Evolutionary conservation across 2,329 filamentous ascomycete genomes (phyloP), one percentile per base, ranked within the genome.

Genomic region (Emergomyces orientalis): DNA sequence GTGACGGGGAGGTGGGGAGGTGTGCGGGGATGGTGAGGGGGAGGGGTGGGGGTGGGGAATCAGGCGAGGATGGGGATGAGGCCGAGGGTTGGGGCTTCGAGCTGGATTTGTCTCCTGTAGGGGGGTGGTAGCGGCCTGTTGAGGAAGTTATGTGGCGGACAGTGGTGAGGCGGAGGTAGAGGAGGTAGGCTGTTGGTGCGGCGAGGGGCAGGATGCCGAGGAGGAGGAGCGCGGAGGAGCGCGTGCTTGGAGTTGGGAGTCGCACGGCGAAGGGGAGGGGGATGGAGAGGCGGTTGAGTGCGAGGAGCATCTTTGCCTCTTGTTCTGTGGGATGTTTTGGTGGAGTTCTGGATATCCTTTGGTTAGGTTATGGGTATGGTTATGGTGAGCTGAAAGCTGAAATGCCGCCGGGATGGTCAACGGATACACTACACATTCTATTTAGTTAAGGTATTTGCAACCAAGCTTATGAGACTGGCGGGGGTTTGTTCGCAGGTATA

Each of bases 161-260:
- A 3, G 39, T 57, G 63, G 58, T 64, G 62, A 63, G 62, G 55
- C 60, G 63, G 63, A 27, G 63, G 60, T 63, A 67, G 64, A 63
- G 66, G 55, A 41, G 37, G 43, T 63, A 65, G 66, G 61, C 63
- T 67, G 66, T 67, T 67, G 61, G 65, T 65, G 64, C 67, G 66
- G 65, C 67, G 67, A 60, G 43, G 27, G 51, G 63, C 59, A 62
- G 57, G 67, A 67, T 66, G 60, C 49, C 27, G 49, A 52, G 3
- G 25, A 52, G 13, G 49, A 52, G 4, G 27, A 52, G 49, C 5
- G 45, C n/a, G 22, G 45, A 47, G n/a, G 45, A 25, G 19, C 41
- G 41, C 41, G 19, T 45, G n/a, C 45, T 47, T 25, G 9, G 45
- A n/a, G 22, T 25, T 14, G 45, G 45, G n/a, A 47, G 45, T 47